Base-by-base conservation (phyloP, 176 grass and related monocot species). In the Aegilops bicornis region DNA sequence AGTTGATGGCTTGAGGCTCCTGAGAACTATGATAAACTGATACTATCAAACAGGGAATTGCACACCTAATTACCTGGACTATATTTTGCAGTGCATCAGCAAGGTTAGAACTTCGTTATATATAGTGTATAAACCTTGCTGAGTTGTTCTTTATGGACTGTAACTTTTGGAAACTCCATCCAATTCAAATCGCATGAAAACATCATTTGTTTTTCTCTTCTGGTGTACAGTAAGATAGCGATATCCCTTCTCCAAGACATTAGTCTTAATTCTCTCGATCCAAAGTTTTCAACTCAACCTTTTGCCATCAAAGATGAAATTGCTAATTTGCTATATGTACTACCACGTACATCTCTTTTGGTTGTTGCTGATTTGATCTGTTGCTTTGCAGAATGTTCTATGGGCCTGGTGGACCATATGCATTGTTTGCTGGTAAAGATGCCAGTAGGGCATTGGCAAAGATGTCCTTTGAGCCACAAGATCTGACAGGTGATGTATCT, bases 361-460 rank as follows among this genome's bases (percentile, higher is more conserved):
- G 37, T 3, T 78, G 27, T 66, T 32, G 59, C 39, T 80, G 52
- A 83, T 50, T 66, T 13, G 12, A 70, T 83, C 52, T 89, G 33
- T 65, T 22, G 60, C 83, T 27, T 50, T 92, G 45, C 87, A 96
- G 96, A 77, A 85, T 94, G 94, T 98, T 98, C 77, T 94, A 98
- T 80, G 96, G 96, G 77, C 96, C 96, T 27, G 92, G 90, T 1
- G 96, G 93, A 33, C 86, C 96, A 42, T 96, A 98, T 52, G 92
- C 81, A 6, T 71, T 91, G 31, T 98, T 98, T 81, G 90, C 94
- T 20, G 96, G 96, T 66, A 89, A 80, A 91, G 96, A 98, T 80
- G 93, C 91, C 4, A 98, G 92, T 66, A 92, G 92, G 79, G 92
- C 93, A 63, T 81, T 98, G 61, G 93, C 92, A 9, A 98, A 98